Base-by-base conservation (phyloP, 2,329 filamentous ascomycete species). In the Alternaria sp. region DNA sequence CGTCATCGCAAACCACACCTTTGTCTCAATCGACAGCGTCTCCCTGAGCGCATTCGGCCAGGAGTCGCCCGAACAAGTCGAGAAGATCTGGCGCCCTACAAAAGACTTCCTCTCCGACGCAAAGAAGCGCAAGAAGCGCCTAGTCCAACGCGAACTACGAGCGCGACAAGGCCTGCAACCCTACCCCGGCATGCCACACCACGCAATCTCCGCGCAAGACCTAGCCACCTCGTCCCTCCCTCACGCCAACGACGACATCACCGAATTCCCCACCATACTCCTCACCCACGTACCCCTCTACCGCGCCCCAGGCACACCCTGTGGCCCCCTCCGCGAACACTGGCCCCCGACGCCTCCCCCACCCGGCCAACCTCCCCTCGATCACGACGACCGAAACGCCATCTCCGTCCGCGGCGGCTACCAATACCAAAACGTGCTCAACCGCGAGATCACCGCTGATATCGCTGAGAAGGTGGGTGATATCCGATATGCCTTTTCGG, bases 371-470 rank as follows among this genome's bases (percentile, higher is more conserved):
- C 69, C 82, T 78, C 59, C 88, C 82, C 73, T 84, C 17, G 81
- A 85, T 65, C 78, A 82, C 3, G 92, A 96, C 72, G 85, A 92
- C 50, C 86, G 88, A 59, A 96, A 96, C 69, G 89, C 94, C 23
- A 92, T 99, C 62, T 86, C 86, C 3, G 89, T 99, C 15, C 83
- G 87, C 10, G 86, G 85, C 15, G 96, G 96, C 13, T 97, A 97
- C 75, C 96, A 99, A 78, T 99, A 99, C 76, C 95, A 98, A 78
- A 99, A 97, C 72, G 95, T 97, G 3, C 87, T 99, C 25, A 91
- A 87, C 54, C 88, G 90, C 54, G 85, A 88, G 3, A 89, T 97
- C 69, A 96, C 94, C 1, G 85, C 89, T 49, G 89, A 90, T 55
- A 83, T 99, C 40, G 83, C 97, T 45, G 86, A 90, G 63, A 92